These are phyloP conservation scores for Nymphaea colorata DNA, from an alignment of 164 flowering plant species.

Conservation along the genomic window DNA sequence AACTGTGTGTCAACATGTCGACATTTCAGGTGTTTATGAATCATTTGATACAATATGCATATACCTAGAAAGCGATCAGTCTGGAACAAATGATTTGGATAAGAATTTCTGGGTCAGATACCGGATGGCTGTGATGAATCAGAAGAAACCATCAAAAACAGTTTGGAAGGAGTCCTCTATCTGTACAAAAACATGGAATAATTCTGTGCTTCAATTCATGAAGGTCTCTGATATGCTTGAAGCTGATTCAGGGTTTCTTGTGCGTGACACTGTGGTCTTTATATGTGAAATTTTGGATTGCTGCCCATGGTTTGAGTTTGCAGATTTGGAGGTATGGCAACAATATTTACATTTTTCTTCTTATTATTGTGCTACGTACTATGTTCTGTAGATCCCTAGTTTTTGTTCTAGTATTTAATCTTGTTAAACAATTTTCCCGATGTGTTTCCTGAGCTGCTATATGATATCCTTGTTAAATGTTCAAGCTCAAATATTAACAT, in stretches of 20 bases:
- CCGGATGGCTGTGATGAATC: slow-evolving; percentile 87
- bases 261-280: slow-evolving; percentile 78
- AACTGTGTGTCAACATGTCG: no score
- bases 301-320: slow-evolving; percentile 99
- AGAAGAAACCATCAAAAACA: slow-evolving; percentile 78
- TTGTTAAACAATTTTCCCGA: no score
- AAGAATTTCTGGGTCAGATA: slow-evolving; percentile 97
- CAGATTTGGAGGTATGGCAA: slow-evolving; percentile 68
- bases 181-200: slow-evolving; percentile 98
- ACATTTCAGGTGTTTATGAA: slow-evolving; percentile 70
- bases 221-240: no score
- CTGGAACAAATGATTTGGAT: slow-evolving; percentile 80
- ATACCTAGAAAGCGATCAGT: slow-evolving; percentile 94
- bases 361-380: no score
- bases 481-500: not conserved
- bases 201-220: slow-evolving; percentile 38
- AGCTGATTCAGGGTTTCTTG: no score
- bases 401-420: no score
- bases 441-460: no score
- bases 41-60: slow-evolving; percentile 96
- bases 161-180: slow-evolving; percentile 98
- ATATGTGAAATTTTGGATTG: slow-evolving; percentile 96
- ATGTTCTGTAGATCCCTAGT: no score
- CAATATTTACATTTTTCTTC: no score
- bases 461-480: no score